Evolutionary conservation across 208 protist species (phyloP), one percentile per base, ranked within the genome.

Genomic region (Acanthamoeba royreba): DNA sequence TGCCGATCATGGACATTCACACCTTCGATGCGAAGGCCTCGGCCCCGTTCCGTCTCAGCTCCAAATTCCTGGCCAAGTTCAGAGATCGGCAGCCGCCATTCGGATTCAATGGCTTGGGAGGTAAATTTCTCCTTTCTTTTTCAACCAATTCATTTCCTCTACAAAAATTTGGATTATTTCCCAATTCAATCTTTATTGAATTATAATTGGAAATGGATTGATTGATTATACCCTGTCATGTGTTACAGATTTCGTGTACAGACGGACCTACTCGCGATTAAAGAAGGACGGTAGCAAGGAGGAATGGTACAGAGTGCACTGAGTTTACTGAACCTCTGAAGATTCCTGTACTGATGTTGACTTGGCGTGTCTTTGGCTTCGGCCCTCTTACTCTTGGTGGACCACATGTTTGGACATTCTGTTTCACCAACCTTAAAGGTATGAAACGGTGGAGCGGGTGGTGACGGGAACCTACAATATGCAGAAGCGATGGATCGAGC

Each of bases 391-490:
- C n/a, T n/a, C 53, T 63, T 63, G 22, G 22, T 63, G 25, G 25
- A 63, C 22, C 22, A 63, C 22, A 25, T 63, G 53, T 63, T 63
- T 25, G 25, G 25, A 25, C 22, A 25, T 63, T 25, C 22, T 63
- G 33, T 47, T 49, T 46, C 25, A 7, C 33, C 7, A n/a, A 7
- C 2, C 15, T 1, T 17, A n/a, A 31, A 91, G 87, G 93, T 49
- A 90, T 49, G 96, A 98, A 85, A 98, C 97, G 0, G 96, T 98
- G 17, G 93, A 98, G 63, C 66, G 97, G 43, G 97, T 98, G 0
- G 97, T 98, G 2, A 97, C 98, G 72, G 97, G 97, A 17, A 98
- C 97, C 5, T 98, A 95, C 53, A 96, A 95, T 46, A 96, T 98
- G 94, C 97, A 98, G 85, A 93, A 94, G 33, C 47, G 53, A 19